Conservation (phyloP, 768 basidiomycete species). For the Rubroboletus satanas region DNA sequence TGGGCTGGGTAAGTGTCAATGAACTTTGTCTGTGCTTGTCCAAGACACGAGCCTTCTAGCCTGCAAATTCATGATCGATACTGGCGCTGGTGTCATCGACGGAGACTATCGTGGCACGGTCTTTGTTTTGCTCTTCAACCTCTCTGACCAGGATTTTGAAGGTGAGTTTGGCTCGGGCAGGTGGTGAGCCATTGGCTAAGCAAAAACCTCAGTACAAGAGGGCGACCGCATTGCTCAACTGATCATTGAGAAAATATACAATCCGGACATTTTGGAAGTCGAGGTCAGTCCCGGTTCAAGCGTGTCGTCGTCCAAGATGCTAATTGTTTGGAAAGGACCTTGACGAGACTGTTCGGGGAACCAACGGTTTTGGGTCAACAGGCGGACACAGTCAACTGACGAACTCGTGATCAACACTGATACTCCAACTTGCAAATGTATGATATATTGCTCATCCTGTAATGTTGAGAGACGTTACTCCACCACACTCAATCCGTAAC, state of each 20-base stretch:
- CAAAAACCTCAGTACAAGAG: constrained; percentile 60
- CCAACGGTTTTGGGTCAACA: constrained; percentile 91
- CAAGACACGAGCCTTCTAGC: constrained; percentile 44
- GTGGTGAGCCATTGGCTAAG: not conserved
- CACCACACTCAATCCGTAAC: too few relatives aligned
- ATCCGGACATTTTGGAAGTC: constrained; percentile 83
- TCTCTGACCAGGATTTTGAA: constrained; percentile 84
- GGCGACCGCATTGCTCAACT: constrained; percentile 97
- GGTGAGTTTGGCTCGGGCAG: constrained; percentile 39
- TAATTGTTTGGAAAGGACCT: constrained; percentile 54
- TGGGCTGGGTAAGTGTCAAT: constrained; percentile 71
- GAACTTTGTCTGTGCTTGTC: not conserved
- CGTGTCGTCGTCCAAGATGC: not conserved
- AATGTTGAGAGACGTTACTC: not conserved
- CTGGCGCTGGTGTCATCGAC: constrained; percentile 96
- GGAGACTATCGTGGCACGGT: constrained; percentile 93
- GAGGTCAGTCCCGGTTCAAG: constrained; percentile 43
- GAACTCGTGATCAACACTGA: constrained; percentile 4
- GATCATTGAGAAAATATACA: constrained; percentile 86
- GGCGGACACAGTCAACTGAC: constrained; percentile 69
- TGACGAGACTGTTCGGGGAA: constrained; percentile 80
- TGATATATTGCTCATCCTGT: constrained; percentile 3
- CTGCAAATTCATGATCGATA: constrained; percentile 96
- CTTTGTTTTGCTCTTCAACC: constrained; percentile 91
- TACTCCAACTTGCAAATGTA: not conserved